Evolutionary conservation across 768 basidiomycete species (phyloP).

Genomic region (Saitozyma sp.): DNA sequence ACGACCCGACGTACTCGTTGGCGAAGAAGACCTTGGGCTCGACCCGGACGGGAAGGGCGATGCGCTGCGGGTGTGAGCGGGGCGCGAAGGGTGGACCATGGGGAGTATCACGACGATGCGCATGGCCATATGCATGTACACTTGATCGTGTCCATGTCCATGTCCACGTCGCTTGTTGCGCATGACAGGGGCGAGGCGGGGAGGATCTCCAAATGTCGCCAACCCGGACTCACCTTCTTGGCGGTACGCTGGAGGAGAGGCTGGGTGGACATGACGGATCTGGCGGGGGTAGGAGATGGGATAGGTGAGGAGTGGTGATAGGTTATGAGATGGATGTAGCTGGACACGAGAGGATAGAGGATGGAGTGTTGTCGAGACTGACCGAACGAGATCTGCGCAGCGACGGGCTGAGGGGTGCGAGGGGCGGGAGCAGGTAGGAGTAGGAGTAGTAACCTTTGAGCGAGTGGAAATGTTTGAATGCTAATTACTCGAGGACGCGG

Average conservation of each 20-base stretch:
- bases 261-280: constrained; percentile 81
- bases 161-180: too few relatives aligned
- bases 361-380: too few relatives aligned
- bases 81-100: background rate
- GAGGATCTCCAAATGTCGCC: background rate
- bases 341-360: background rate
- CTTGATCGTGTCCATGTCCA: too few relatives aligned
- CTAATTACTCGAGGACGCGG: too few relatives aligned
- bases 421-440: too few relatives aligned
- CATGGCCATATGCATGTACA: too few relatives aligned
- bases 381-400: too few relatives aligned
- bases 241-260: constrained; percentile 94
- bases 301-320: background rate
- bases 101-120: too few relatives aligned
- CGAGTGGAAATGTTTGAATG: too few relatives aligned
- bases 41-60: constrained; percentile 87
- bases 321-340: background rate
- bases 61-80: constrained; percentile 61
- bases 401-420: too few relatives aligned
- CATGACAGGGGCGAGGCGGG: background rate
- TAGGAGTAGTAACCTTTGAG: too few relatives aligned
- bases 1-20: constrained; percentile 46
- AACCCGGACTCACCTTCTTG: constrained; percentile 55
- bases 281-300: background rate
- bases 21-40: constrained; percentile 56